Evolutionary conservation across 352 stramenopile species (phyloP).

Genomic region (Globisporangium middletonii): DNA sequence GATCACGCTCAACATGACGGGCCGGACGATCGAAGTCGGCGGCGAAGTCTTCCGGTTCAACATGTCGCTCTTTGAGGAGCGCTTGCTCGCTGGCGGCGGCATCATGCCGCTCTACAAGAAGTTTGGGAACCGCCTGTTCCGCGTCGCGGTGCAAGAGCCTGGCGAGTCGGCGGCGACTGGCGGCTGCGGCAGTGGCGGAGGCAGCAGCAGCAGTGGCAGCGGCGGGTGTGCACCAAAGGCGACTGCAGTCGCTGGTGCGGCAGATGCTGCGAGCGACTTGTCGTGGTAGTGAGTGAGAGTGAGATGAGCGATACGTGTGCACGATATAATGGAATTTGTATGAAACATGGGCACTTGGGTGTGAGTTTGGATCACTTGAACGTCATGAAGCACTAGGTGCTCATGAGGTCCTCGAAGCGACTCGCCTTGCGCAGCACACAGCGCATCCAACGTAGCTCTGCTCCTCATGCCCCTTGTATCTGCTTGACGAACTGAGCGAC

Average conservation of each 20-base stretch:
- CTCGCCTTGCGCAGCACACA: no score
- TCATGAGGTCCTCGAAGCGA: no score
- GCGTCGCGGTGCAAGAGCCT: slow-evolving; percentile 72
- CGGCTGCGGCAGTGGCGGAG: slow-evolving; percentile 30
- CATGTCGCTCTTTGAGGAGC: slow-evolving; percentile 85
- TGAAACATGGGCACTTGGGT: background rate
- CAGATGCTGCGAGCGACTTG: slow-evolving; percentile 37
- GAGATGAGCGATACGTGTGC: background rate
- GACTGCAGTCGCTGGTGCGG: slow-evolving; percentile 25
- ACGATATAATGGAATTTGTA: slow-evolving; percentile 1
- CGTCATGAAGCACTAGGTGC: no score
- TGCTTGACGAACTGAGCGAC: no score
- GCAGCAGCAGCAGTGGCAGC: slow-evolving; percentile 8
- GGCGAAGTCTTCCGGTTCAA: slow-evolving; percentile 79
- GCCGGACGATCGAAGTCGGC: slow-evolving; percentile 72
- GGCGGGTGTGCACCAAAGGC: slow-evolving; percentile 30
- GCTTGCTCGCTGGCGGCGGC: slow-evolving; percentile 66
- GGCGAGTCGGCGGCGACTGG: slow-evolving; percentile 15
- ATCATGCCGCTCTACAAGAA: slow-evolving; percentile 88
- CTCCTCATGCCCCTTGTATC: no score
- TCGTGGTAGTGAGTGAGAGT: slow-evolving; percentile 35
- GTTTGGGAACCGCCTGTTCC: slow-evolving; percentile 82
- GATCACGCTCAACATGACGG: slow-evolving; percentile 80
- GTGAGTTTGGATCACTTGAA: background rate
- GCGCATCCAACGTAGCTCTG: no score